Evolutionary conservation across 164 flowering plant species (phyloP).

Genomic region (Aristolochia californica): DNA sequence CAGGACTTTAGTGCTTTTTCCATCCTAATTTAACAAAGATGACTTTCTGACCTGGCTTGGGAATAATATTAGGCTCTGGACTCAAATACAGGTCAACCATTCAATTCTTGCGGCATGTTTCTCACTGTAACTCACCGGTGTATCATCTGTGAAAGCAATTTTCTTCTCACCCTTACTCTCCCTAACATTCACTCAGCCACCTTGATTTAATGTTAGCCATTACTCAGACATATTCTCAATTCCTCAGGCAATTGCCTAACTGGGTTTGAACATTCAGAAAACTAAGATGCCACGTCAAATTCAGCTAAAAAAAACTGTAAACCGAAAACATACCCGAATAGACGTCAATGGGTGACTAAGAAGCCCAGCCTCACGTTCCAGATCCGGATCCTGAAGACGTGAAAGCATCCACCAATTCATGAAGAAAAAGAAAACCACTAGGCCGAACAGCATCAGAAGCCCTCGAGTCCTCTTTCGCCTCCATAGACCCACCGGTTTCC

Average conservation of each 20-base stretch:
- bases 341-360: slow-evolving; percentile 10
- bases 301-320: not conserved
- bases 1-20: no score
- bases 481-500: slow-evolving; percentile 35
- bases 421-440: slow-evolving; percentile 38
- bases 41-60: no score
- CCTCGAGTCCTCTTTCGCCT: slow-evolving; percentile 32
- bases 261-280: not conserved
- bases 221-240: not conserved
- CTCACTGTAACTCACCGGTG: no score
- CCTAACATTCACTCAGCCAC: no score
- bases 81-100: no score
- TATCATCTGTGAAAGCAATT: no score
- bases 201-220: no score
- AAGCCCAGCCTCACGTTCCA: slow-evolving; percentile 7
- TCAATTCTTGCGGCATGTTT: no score
- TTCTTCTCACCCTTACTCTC: no score
- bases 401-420: slow-evolving; percentile 72
- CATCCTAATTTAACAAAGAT: no score
- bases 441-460: slow-evolving; percentile 21
- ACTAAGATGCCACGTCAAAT: not conserved
- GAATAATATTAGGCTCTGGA: no score
- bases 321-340: no score
- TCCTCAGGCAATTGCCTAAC: not conserved
- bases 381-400: slow-evolving; percentile 30